phyloP scores from a whole-genome alignment of 2,329 filamentous ascomycete genomes.

The Ophiobolus disseminans region DNA sequence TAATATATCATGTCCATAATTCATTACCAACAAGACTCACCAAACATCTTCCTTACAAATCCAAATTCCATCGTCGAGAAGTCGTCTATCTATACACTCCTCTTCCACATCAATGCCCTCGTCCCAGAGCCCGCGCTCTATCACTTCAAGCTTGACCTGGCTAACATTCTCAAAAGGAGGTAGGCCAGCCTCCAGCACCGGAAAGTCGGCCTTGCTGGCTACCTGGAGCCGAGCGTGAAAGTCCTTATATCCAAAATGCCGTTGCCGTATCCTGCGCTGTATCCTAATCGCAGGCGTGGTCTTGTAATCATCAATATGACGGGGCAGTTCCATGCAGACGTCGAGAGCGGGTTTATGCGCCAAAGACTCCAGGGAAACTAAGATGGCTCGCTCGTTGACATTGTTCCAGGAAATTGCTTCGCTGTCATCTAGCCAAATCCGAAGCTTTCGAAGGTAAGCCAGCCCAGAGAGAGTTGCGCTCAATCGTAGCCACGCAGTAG shows the following conservation, averaged over 20 bases:
- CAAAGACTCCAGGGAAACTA: neutral
- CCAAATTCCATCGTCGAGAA: neutral
- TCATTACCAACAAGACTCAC: neutral
- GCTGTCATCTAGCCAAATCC: neutral
- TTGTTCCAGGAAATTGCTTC: neutral
- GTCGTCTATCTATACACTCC: too few relatives aligned
- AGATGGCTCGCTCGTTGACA: neutral
- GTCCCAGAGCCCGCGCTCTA: neutral
- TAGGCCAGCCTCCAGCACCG: neutral
- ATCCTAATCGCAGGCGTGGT: neutral
- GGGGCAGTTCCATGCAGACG: neutral
- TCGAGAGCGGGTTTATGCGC: neutral
- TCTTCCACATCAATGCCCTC: neutral
- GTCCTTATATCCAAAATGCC: neutral
- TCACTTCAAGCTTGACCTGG: neutral
- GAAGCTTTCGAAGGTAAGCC: neutral
- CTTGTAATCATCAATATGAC: neutral
- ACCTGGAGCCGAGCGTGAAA: neutral
- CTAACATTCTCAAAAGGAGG: neutral
- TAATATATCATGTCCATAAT: neutral
- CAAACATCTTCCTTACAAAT: neutral
- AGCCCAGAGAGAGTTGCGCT: neutral
- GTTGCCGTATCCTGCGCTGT: neutral
- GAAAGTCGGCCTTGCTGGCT: neutral
- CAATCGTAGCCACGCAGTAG: neutral